These are phyloP conservation scores for Turnera subulata DNA, from an alignment of 345 rosid genomes.

Conservation along the genomic window DNA sequence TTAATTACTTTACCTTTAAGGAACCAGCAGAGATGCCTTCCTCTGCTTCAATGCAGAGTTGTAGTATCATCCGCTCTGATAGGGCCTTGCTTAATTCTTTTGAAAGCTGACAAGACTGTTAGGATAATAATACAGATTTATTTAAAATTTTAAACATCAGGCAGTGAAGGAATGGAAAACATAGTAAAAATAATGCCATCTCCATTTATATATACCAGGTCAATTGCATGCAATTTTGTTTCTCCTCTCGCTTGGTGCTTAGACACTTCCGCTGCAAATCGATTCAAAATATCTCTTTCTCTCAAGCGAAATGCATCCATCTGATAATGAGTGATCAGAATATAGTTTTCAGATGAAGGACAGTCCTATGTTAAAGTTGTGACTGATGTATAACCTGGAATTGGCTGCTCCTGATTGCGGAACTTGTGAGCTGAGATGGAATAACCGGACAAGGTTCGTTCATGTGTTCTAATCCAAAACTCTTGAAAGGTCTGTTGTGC, in stretches of 20 bases:
- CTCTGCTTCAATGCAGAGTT: conserved; percentile 57
- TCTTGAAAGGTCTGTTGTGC: conserved; percentile 61
- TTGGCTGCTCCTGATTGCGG: conserved; percentile 58
- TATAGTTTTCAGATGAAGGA: neutral
- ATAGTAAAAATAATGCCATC: no score
- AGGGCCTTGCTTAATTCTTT: conserved; percentile 89
- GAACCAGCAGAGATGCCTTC: conserved; percentile 42
- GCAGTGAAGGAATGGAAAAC: conserved; percentile 8
- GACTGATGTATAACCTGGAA: conserved; percentile 55
- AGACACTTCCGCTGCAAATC: conserved; percentile 60
- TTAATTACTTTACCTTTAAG: conserved; percentile 66
- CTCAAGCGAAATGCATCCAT: conserved; percentile 59
- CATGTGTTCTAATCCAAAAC: conserved; percentile 83
- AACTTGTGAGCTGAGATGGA: conserved; percentile 62
- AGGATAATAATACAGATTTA: no score
- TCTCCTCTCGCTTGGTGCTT: conserved; percentile 66
- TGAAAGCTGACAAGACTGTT: conserved; percentile 79
- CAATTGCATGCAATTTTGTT: conserved; percentile 53
- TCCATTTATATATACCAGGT: conserved; percentile 46
- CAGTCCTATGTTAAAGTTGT: conserved; percentile 2
- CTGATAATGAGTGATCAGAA: conserved; percentile 33
- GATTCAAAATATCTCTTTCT: conserved; percentile 78
- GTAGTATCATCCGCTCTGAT: conserved; percentile 65
- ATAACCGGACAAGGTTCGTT: conserved; percentile 56
- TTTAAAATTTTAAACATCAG: no score